Evolutionary conservation across 176 grass and related monocot species (phyloP).

Genomic region (Rhynchospora pubera): DNA sequence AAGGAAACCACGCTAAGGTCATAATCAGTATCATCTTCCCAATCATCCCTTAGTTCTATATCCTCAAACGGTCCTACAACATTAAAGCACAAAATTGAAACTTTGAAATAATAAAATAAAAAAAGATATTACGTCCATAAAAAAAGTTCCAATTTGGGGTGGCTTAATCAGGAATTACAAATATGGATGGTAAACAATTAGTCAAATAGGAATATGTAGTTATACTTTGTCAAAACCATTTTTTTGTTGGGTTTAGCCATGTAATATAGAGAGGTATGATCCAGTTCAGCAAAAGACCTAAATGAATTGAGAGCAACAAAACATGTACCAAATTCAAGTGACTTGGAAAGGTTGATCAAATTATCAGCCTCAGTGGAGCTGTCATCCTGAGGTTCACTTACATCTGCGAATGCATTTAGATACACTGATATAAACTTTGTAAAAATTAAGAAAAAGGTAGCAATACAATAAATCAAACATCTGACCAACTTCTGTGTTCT

Average conservation of each 20-base stretch:
- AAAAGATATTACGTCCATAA: background rate
- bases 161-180: background rate
- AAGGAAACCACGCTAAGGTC: conserved; percentile 14
- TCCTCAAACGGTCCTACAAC: conserved; percentile 16
- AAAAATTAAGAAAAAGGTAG: background rate
- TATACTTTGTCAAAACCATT: background rate
- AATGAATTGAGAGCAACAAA: background rate
- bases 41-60: conserved; percentile 22
- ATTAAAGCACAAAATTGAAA: background rate
- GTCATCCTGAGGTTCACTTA: background rate
- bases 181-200: background rate
- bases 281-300: background rate
- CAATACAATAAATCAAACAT: too few species aligned
- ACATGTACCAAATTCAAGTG: background rate
- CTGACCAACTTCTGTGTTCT: too few species aligned
- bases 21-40: conserved; percentile 27
- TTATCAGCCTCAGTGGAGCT: background rate
- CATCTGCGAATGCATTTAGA: background rate
- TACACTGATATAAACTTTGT: background rate
- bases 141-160: background rate
- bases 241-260: background rate
- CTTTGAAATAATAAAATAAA: background rate
- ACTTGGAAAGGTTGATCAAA: background rate
- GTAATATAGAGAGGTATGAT: background rate
- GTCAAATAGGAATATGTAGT: background rate